Conservation (phyloP, 1,139 yeast species). For the Trichomonascaceae sp. region DNA sequence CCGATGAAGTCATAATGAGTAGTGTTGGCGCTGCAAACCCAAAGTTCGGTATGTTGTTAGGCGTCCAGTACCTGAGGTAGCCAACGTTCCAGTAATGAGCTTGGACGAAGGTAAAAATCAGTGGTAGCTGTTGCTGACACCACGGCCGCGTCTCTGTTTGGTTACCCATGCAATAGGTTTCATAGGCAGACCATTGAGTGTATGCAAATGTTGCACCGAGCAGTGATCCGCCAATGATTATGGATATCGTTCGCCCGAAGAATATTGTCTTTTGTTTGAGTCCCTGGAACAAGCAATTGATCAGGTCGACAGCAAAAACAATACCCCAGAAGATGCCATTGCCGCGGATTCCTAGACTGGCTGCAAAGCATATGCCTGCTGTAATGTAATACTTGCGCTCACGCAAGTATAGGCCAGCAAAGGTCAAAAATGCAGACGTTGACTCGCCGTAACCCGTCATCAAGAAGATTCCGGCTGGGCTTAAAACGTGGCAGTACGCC, state of each 20-base stretch:
- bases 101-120: slow-evolving; percentile 68
- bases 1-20: slow-evolving; percentile 20
- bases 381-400: slow-evolving; percentile 27
- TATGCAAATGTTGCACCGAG: slow-evolving; percentile 35
- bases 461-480: slow-evolving; percentile 76
- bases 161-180: slow-evolving; percentile 55
- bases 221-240: slow-evolving; percentile 40
- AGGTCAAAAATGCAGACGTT: slow-evolving; percentile 49
- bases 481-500: slow-evolving; percentile 40
- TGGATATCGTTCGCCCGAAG: background rate
- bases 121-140: slow-evolving; percentile 50
- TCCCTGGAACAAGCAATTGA: background rate
- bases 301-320: slow-evolving; percentile 44
- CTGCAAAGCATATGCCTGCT: slow-evolving; percentile 47
- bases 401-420: slow-evolving; percentile 44
- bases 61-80: slow-evolving; percentile 68
- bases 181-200: slow-evolving; percentile 43
- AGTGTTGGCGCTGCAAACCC: slow-evolving; percentile 63
- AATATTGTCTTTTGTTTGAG: background rate
- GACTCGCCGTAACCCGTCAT: slow-evolving; percentile 72
- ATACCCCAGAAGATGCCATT: slow-evolving; percentile 66
- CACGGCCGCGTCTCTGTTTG: slow-evolving; percentile 32
- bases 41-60: slow-evolving; percentile 72
- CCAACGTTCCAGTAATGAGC: slow-evolving; percentile 76
- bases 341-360: slow-evolving; percentile 54